These are phyloP conservation scores for Penicillium sp. DNA, from an alignment of 2,329 filamentous ascomycete genomes.

Conservation along the genomic window DNA sequence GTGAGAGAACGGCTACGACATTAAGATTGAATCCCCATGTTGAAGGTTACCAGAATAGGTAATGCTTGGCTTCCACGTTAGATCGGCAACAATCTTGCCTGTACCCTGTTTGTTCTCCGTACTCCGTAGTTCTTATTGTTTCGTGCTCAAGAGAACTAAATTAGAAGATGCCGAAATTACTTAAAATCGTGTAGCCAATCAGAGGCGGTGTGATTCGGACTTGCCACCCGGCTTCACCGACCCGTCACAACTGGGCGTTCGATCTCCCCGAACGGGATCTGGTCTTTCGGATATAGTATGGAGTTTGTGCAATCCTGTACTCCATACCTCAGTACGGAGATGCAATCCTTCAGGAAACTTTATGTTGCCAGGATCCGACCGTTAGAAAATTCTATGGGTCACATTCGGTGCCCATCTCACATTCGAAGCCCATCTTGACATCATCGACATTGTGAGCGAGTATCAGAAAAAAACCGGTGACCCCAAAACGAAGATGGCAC, in stretches of 20 bases:
- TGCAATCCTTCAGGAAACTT: not conserved
- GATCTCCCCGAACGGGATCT: not conserved
- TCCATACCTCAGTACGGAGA: not conserved
- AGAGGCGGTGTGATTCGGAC: not conserved
- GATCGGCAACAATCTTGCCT: not conserved
- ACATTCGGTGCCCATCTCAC: not conserved
- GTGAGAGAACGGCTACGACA: too few species aligned
- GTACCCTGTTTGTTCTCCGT: not conserved
- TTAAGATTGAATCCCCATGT: not conserved
- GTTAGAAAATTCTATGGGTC: not conserved
- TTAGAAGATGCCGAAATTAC: not conserved
- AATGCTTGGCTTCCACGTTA: too few species aligned
- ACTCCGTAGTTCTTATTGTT: not conserved
- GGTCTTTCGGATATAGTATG: not conserved
- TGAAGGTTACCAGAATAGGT: not conserved
- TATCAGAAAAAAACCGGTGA: not conserved
- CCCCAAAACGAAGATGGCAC: not conserved
- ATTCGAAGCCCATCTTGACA: constrained; percentile 7
- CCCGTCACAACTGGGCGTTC: not conserved
- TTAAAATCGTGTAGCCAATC: not conserved
- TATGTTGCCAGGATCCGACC: not conserved
- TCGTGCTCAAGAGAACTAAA: not conserved
- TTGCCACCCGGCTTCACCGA: not conserved
- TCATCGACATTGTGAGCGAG: not conserved
- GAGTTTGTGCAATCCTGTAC: not conserved